Evolutionary conservation across 495 filamentous ascomycete species (phyloP).

Genomic region (Penicillium subrubescens): DNA sequence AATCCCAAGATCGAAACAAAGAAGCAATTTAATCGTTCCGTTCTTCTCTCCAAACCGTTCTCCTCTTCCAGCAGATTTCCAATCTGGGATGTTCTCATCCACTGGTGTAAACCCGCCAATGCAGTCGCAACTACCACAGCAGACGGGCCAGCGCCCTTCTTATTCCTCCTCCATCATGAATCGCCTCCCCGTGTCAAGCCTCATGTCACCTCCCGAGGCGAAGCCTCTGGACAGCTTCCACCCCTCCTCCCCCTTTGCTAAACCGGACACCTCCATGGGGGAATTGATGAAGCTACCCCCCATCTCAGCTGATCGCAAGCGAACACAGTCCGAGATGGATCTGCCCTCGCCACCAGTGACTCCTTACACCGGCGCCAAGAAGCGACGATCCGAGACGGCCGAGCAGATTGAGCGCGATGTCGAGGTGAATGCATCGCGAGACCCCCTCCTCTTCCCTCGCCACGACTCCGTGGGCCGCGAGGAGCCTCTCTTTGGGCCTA

Average conservation of each 20-base stretch:
- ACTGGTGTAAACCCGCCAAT: conserved; percentile 7
- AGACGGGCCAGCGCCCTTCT: conserved; percentile 4
- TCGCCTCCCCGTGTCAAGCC: conserved; percentile 57
- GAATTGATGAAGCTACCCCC: conserved; percentile 52
- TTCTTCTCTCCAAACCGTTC: background rate
- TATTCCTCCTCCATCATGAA: conserved; percentile 47
- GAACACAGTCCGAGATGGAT: conserved; percentile 51
- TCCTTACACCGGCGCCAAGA: conserved; percentile 59
- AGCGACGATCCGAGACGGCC: conserved; percentile 47
- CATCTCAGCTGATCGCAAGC: conserved; percentile 52
- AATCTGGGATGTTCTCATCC: conserved; percentile 4
- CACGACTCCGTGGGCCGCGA: conserved; percentile 49
- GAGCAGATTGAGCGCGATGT: conserved; percentile 43
- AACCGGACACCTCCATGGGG: conserved; percentile 31
- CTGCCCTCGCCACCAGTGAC: conserved; percentile 75
- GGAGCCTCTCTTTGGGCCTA: conserved; percentile 56
- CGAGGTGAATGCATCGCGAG: conserved; percentile 40
- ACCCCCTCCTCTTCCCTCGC: conserved; percentile 64
- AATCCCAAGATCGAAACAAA: background rate
- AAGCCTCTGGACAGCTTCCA: conserved; percentile 64
- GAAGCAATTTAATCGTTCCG: background rate
- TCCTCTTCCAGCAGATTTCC: background rate
- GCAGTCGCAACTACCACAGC: conserved; percentile 2
- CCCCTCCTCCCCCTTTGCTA: conserved; percentile 38
- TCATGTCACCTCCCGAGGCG: conserved; percentile 76